Base-by-base conservation (phyloP, 75 land plant genomes). In the Selaginella moellendorffii region DNA sequence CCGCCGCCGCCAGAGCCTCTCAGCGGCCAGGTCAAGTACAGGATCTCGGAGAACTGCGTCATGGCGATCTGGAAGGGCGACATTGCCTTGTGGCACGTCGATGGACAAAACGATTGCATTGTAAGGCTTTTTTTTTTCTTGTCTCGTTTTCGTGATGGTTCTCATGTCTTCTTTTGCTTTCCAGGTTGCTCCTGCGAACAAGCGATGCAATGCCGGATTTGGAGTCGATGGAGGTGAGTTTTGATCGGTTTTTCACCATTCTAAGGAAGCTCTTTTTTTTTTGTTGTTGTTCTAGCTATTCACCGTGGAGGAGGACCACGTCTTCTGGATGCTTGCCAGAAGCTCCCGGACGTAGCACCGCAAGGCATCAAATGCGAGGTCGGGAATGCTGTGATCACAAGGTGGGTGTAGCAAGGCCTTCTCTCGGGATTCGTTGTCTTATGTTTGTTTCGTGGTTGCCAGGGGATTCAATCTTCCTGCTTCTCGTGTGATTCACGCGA, bases 161-260 rank as follows among this genome's bases (percentile, higher is more conserved):
- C n/a, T n/a, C n/a, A n/a, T n/a, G n/a, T n/a, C n/a, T n/a, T n/a
- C n/a, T n/a, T n/a, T 5, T 36, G 46, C 14, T 36, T 14, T 36
- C 14, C 46, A 36, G 46, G 46, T 36, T 36, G 46, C 46, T 5
- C 46, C 46, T 36, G 46, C 46, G 14, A 36, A 36, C 46, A 36
- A 36, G 46, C 46, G 46, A 36, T 36, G 46, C 46, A 36, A 36
- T 36, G 46, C 46, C 5, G 46, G 46, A 36, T 36, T 36, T 36
- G 46, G 46, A 36, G 46, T 36, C 46, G 46, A 36, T 36, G 46
- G 46, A 36, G 46, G 46, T 36, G 46, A 36, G 46, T 36, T 36
- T 36, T n/a, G n/a, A n/a, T n/a, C n/a, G n/a, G 14, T 14, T 36
- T 36, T 36, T 36, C 46, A 36, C 46, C 14, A 36, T 36, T 5